phyloP scores from a whole-genome alignment of 495 filamentous ascomycete genomes.

The Talaromyces adpressus region DNA sequence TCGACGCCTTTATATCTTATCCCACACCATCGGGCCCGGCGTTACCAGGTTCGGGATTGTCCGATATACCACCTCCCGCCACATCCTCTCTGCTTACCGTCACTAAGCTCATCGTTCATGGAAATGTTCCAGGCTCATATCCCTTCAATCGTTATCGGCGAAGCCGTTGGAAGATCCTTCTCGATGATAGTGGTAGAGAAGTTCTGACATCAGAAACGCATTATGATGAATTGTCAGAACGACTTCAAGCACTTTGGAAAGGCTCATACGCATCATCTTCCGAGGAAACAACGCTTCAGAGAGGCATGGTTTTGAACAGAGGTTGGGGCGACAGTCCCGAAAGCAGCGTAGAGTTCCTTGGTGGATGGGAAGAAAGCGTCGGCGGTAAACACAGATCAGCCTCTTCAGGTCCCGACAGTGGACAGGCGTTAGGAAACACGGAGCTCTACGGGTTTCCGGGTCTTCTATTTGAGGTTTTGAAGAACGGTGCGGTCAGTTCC shows the following conservation, averaged over 20 bases:
- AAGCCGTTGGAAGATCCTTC: constrained; percentile 76
- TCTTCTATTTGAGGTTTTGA: constrained; percentile 89
- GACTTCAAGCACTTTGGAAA: constrained; percentile 67
- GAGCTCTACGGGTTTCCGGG: constrained; percentile 93
- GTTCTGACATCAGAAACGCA: constrained; percentile 66
- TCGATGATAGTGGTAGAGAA: constrained; percentile 21
- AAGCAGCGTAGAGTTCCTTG: constrained; percentile 81
- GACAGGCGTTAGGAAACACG: constrained; percentile 56
- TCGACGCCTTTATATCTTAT: constrained; percentile 86
- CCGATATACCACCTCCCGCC: constrained; percentile 30
- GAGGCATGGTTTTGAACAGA: constrained; percentile 81
- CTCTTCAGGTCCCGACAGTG: constrained; percentile 47
- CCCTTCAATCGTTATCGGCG: constrained; percentile 92
- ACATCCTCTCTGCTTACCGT: constrained; percentile 61
- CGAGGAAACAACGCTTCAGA: constrained; percentile 56
- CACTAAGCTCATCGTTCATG: constrained; percentile 85
- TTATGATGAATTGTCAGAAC: constrained; percentile 61
- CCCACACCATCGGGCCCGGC: constrained; percentile 60
- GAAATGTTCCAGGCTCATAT: constrained; percentile 91
- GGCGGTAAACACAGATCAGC: constrained; percentile 33
- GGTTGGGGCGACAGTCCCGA: constrained; percentile 90
- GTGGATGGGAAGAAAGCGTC: constrained; percentile 79
- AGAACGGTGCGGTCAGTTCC: constrained; percentile 82
- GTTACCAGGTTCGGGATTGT: constrained; percentile 40
- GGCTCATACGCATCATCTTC: constrained; percentile 52